Base-by-base conservation (phyloP, 2,329 filamentous ascomycete genomes). In the Didymella segeticola region DNA sequence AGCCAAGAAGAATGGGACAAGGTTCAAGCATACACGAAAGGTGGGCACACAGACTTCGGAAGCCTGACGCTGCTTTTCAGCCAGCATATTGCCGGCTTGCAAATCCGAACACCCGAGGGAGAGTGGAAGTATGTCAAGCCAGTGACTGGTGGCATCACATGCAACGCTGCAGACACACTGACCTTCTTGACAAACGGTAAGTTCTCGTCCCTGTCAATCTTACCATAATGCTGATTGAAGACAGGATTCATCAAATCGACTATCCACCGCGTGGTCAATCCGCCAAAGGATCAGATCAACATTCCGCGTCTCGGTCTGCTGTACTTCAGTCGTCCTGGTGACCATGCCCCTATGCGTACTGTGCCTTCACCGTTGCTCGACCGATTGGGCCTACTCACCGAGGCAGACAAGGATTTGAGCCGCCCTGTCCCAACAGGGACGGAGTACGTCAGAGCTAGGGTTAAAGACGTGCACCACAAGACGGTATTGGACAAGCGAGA, bases 41-140 rank as follows among this genome's bases (percentile, higher is more conserved):
- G 54, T 8, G 82, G 83, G 0, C 83, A 86, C 57, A 85, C 83
- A 0, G 83, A 86, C 56, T 71, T 85, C 0, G 83, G 82, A 0
- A 80, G 79, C 0, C 72, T 85, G 1, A 85, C 83, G 0, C 68
- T 86, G 4, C 73, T 86, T 0, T 85, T 86, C 70, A 75, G 83
- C 0, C 83, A 86, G 57, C 83, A 83, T 0, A 80, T 86, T 0
- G 82, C 82, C 0, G 82, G 79, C 0, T 71, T 86, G 1, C 83
- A 86, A 58, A 81, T 86, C 15, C 48, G 43, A 63, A 72, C 56
- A n/a, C 54, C 52, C 2, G 60, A 62, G 27, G 57, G 57, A 3
- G 67, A n/a, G 62, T 78, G 75, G 75, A 75, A 71, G 36, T 77
- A 72, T 62, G 75, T 77, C 8, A 70, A 69, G 52, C 70, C 75